Conservation (phyloP, 805 yeast species). For the Isabelozyma pseudorhagii region DNA sequence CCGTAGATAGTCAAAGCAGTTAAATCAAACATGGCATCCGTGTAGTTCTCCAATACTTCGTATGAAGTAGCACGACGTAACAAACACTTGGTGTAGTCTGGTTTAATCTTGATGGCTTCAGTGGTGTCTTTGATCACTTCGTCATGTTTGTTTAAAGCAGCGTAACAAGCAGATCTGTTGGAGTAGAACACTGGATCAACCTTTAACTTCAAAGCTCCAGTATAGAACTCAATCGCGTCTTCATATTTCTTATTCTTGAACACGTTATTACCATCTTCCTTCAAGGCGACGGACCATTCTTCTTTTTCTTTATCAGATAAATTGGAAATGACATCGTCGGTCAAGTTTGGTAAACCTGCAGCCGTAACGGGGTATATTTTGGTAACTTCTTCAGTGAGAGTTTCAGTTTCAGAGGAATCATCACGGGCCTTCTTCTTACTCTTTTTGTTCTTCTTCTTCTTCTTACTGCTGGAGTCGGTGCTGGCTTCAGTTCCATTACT, state of each 20-base stretch:
- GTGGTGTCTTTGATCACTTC: slow-evolving; percentile 88
- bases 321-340: slow-evolving; percentile 40
- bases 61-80: slow-evolving; percentile 91
- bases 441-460: slow-evolving; percentile 44
- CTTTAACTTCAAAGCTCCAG: slow-evolving; percentile 72
- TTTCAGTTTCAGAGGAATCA: slow-evolving; percentile 21
- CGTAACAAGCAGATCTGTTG: slow-evolving; percentile 94
- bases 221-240: slow-evolving; percentile 76
- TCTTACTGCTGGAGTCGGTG: slow-evolving; percentile 23
- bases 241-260: slow-evolving; percentile 69
- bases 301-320: slow-evolving; percentile 54
- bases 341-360: slow-evolving; percentile 57
- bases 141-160: slow-evolving; percentile 74
- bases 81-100: slow-evolving; percentile 87
- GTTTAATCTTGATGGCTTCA: slow-evolving; percentile 78
- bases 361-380: slow-evolving; percentile 51
- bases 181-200: slow-evolving; percentile 88
- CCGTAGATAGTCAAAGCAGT: slow-evolving; percentile 86
- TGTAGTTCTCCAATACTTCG: slow-evolving; percentile 73
- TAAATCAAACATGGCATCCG: slow-evolving; percentile 87
- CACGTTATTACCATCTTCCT: slow-evolving; percentile 82
- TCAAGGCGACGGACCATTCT: slow-evolving; percentile 68
- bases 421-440: slow-evolving; percentile 32
- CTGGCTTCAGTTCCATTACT: slow-evolving; percentile 2
- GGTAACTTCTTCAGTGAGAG: slow-evolving; percentile 12